Evolutionary conservation across 2,329 filamentous ascomycete genomes (phyloP).

Genomic region (Gliomastix tumulicola): DNA sequence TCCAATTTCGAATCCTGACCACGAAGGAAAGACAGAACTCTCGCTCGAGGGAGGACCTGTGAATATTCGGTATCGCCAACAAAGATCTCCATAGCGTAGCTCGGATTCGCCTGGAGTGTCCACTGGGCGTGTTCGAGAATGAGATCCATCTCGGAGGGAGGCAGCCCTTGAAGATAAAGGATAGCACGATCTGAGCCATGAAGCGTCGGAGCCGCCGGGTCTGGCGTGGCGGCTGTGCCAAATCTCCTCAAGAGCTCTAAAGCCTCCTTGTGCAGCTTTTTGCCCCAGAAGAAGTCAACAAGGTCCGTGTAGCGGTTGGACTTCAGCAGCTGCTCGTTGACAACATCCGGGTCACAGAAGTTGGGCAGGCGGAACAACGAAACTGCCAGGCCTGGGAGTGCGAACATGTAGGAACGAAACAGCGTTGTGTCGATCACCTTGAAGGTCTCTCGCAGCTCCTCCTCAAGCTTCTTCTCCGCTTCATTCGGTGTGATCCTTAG

Average conservation of each 20-base stretch:
- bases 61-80: slow-evolving; percentile 91
- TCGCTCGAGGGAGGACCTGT: slow-evolving; percentile 74
- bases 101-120: slow-evolving; percentile 67
- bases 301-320: slow-evolving; percentile 85
- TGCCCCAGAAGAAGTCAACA: slow-evolving; percentile 96
- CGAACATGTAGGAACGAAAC: slow-evolving; percentile 93
- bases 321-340: slow-evolving; percentile 87
- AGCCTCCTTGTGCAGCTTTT: slow-evolving; percentile 84
- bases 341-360: slow-evolving; percentile 92
- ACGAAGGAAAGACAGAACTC: slow-evolving; percentile 68
- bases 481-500: slow-evolving; percentile 40
- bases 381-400: slow-evolving; percentile 73
- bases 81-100: slow-evolving; percentile 86
- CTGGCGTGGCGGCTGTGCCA: slow-evolving; percentile 50
- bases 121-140: slow-evolving; percentile 89
- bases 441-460: slow-evolving; percentile 68
- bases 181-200: slow-evolving; percentile 80
- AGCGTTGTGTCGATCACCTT: slow-evolving; percentile 87
- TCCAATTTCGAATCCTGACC: slow-evolving; percentile 65
- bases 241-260: slow-evolving; percentile 77
- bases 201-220: slow-evolving; percentile 48
- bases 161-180: slow-evolving; percentile 81
- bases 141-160: slow-evolving; percentile 81
- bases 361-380: slow-evolving; percentile 93
- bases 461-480: slow-evolving; percentile 56